phyloP scores from a whole-genome alignment of 495 filamentous ascomycete species.

The Trichoderma asperelloides region DNA sequence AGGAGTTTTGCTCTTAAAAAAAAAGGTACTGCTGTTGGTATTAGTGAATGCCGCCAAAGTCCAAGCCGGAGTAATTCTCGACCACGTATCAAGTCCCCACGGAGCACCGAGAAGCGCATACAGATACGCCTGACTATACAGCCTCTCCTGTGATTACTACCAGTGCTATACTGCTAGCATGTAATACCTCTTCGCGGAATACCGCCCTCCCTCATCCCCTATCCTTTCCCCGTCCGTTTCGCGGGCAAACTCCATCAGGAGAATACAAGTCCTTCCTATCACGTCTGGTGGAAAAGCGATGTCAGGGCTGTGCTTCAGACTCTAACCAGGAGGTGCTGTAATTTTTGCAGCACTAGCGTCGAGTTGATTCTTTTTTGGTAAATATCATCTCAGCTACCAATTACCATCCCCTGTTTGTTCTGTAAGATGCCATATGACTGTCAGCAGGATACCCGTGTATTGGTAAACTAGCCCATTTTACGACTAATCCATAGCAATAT shows the following conservation, averaged over 20 bases:
- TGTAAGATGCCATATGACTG: no score
- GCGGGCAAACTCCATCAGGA: neutral
- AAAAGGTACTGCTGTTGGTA: neutral
- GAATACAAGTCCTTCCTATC: slow-evolving; percentile 1
- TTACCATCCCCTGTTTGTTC: no score
- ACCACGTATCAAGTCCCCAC: no score
- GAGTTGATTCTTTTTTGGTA: neutral
- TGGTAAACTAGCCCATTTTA: no score
- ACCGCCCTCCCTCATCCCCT: neutral
- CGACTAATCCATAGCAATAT: no score
- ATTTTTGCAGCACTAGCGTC: neutral
- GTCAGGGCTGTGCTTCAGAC: neutral
- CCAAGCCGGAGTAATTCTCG: no score
- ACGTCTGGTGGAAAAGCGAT: neutral
- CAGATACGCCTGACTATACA: no score
- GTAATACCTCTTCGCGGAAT: neutral
- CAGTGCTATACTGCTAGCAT: neutral
- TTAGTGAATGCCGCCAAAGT: no score
- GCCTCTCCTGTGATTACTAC: no score
- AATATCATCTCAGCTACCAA: no score
- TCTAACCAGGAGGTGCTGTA: neutral
- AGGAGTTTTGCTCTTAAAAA: neutral
- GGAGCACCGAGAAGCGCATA: no score
- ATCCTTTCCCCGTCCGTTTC: neutral
- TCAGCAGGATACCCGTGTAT: no score